These are phyloP conservation scores for Mycena leptocephala DNA, from an alignment of 768 basidiomycete genomes.

Conservation along the genomic window DNA sequence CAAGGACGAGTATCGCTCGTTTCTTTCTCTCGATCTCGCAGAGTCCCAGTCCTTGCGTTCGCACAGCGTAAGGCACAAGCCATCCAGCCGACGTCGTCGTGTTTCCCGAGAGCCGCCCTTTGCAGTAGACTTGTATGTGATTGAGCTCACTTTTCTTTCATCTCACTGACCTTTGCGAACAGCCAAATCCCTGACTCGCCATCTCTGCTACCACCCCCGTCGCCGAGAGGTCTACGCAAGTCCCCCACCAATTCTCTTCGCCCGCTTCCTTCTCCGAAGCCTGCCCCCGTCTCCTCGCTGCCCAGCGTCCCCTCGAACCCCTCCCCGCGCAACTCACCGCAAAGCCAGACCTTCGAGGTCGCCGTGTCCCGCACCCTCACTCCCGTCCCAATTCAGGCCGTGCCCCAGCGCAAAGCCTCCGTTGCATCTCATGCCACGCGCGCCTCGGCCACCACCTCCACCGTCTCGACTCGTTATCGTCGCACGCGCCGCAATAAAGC, in stretches of 20 bases:
- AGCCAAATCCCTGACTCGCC: constrained; percentile 25
- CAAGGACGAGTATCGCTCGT: constrained; percentile 54
- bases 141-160: not conserved
- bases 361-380: constrained; percentile 13
- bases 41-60: constrained; percentile 49
- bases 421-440: constrained; percentile 19
- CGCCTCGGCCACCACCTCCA: constrained; percentile 27
- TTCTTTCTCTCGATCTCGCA: constrained; percentile 68
- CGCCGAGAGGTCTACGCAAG: constrained; percentile 20
- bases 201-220: constrained; percentile 5
- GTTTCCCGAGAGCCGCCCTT: constrained; percentile 28
- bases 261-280: constrained; percentile 31
- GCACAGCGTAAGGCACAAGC: constrained; percentile 50
- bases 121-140: constrained; percentile 20
- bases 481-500: constrained; percentile 60
- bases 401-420: constrained; percentile 29
- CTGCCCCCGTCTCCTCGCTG: constrained; percentile 15
- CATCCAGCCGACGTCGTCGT: constrained; percentile 5
- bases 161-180: not conserved
- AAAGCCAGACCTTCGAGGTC: not conserved
- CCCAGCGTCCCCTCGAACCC: constrained; percentile 21
- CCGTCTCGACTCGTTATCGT: constrained; percentile 45
- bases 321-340: not conserved
- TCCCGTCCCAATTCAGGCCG: not conserved
- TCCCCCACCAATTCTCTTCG: constrained; percentile 27